Evolutionary conservation across 306 rosid species (phyloP).

Genomic region (Pyrus communis): DNA sequence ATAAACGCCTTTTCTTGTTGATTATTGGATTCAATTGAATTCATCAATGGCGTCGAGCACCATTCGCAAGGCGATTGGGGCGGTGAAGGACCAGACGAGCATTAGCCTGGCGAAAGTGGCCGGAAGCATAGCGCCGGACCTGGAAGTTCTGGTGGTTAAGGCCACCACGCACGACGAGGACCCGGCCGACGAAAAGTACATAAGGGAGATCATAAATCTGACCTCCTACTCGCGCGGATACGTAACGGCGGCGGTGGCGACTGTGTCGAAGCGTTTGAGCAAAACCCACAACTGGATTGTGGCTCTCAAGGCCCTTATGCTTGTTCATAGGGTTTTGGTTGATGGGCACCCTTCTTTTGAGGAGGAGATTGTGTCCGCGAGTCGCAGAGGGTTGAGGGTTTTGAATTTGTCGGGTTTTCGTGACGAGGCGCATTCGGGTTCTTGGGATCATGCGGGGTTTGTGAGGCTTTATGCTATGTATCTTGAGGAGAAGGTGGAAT

Average conservation of each 20-base stretch:
- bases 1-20: neutral
- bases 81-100: constrained; percentile 84
- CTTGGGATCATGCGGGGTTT: constrained; percentile 71
- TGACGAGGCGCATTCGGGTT: constrained; percentile 74
- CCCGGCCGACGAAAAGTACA: constrained; percentile 66
- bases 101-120: constrained; percentile 85
- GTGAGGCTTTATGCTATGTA: constrained; percentile 63
- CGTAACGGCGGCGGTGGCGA: constrained; percentile 47
- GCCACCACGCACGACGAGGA: constrained; percentile 75
- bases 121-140: constrained; percentile 70
- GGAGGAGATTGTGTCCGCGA: constrained; percentile 54
- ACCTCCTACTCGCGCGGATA: constrained; percentile 50
- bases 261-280: constrained; percentile 52
- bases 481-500: constrained; percentile 68
- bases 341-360: constrained; percentile 71
- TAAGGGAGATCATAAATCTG: constrained; percentile 48
- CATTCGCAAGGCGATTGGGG: constrained; percentile 84
- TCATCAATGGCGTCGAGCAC: constrained; percentile 59
- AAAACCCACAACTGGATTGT: constrained; percentile 87
- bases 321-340: constrained; percentile 57
- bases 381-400: constrained; percentile 50
- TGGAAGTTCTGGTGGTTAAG: constrained; percentile 74
- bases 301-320: constrained; percentile 68
- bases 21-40: neutral
- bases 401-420: constrained; percentile 62